Evolutionary conservation across 2,329 filamentous ascomycete genomes (phyloP).

Genomic region (Plectosphaerella plurivora): DNA sequence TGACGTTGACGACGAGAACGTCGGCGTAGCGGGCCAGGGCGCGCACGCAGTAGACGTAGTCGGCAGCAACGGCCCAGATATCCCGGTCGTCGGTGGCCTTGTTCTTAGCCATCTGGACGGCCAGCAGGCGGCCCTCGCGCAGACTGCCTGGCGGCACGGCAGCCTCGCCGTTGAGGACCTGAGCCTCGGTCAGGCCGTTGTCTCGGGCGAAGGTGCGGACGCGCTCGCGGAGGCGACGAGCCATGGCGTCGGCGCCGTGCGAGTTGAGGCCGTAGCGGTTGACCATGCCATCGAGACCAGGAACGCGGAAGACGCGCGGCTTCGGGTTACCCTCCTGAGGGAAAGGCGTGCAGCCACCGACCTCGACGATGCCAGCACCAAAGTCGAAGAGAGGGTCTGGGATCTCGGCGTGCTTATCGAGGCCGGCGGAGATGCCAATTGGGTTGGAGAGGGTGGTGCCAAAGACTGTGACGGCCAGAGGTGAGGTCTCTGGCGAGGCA

Average conservation of each 20-base stretch:
- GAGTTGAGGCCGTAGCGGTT: slow-evolving; percentile 97
- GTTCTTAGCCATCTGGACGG: slow-evolving; percentile 96
- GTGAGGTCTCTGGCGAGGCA: slow-evolving; percentile 19
- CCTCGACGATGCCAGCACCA: slow-evolving; percentile 83
- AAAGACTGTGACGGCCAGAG: slow-evolving; percentile 55
- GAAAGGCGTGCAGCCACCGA: slow-evolving; percentile 84
- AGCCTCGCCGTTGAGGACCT: slow-evolving; percentile 73
- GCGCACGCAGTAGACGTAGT: slow-evolving; percentile 87
- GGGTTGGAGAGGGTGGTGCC: slow-evolving; percentile 76
- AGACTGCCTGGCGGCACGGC: slow-evolving; percentile 81
- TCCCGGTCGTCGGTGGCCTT: slow-evolving; percentile 84
- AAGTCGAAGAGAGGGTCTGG: slow-evolving; percentile 80
- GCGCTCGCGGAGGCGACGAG: slow-evolving; percentile 70
- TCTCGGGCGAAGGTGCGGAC: slow-evolving; percentile 72
- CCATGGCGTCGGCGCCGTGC: slow-evolving; percentile 81
- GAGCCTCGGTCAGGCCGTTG: slow-evolving; percentile 64
- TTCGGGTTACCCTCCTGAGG: slow-evolving; percentile 84
- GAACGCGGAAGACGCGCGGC: slow-evolving; percentile 83
- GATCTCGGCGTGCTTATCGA: slow-evolving; percentile 92
- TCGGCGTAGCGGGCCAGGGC: slow-evolving; percentile 84
- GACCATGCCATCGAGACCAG: slow-evolving; percentile 79
- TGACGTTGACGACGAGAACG: slow-evolving; percentile 96
- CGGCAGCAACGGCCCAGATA: slow-evolving; percentile 72
- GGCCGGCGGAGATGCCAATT: slow-evolving; percentile 88
- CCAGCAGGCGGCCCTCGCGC: slow-evolving; percentile 68